Conservation (phyloP, 345 rosid genomes). For the Excoecaria cochinchinensis region DNA sequence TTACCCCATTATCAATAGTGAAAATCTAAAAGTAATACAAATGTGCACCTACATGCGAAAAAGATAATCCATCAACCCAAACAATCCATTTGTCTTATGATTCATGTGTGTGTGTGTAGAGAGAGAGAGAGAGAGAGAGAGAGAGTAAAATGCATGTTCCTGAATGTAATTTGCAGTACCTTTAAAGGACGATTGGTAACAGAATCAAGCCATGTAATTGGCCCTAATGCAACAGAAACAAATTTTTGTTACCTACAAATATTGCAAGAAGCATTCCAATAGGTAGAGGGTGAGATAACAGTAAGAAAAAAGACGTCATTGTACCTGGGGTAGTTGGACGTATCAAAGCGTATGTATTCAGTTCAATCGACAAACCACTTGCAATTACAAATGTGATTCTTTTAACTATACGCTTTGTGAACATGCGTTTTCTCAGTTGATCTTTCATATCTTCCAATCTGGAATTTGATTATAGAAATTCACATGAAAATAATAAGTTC, state of each 20-base stretch:
- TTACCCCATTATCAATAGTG: too few relatives aligned
- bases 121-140: not conserved
- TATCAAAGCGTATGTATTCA: conserved; percentile 80
- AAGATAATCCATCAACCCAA: too few relatives aligned
- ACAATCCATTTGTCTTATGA: too few relatives aligned
- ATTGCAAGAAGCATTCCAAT: conserved; percentile 2
- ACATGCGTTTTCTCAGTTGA: conserved; percentile 79
- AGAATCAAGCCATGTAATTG: conserved; percentile 91
- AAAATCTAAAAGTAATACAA: too few relatives aligned
- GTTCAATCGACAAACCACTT: conserved; percentile 64
- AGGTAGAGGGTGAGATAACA: not conserved
- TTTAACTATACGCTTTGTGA: conserved; percentile 72
- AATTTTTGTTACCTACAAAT: not conserved
- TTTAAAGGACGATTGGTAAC: conserved; percentile 82
- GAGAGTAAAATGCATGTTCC: not conserved
- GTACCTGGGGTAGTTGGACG: conserved; percentile 80
- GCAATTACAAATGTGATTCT: conserved; percentile 56
- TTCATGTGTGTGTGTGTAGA: too few relatives aligned
- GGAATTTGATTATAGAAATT: conserved; percentile 25
- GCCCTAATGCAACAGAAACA: conserved; percentile 38
- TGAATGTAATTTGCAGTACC: conserved; percentile 38
- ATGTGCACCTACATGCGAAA: too few relatives aligned
- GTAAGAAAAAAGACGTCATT: not conserved
- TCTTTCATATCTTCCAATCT: conserved; percentile 92
- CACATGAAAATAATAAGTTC: conserved; percentile 2